Percentiles rank a stretch among this genome's conserved stretches.
Evolutionary conservation across 1,139 yeast species (phyloP).

Genomic region (Wickerhamomyces sp.): DNA sequence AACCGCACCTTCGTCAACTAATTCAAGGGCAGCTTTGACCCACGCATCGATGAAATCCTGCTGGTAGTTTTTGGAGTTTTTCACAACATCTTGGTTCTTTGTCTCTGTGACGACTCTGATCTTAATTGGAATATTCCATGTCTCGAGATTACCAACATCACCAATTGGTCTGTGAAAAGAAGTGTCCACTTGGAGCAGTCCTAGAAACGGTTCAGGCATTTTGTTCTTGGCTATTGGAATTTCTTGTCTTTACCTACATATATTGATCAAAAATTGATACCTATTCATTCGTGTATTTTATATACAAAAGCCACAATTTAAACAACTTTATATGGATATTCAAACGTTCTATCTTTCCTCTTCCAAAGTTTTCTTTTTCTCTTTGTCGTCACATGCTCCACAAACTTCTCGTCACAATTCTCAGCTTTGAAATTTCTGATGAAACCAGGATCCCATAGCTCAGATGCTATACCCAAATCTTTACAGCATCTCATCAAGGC

Average conservation of each 20-base stretch:
- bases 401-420: constrained; percentile 79
- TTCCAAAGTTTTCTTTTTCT: constrained; percentile 91
- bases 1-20: constrained; percentile 14
- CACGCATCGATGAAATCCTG: constrained; percentile 11
- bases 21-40: constrained; percentile 11
- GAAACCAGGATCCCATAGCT: constrained; percentile 93
- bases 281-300: not conserved
- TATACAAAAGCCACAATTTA: constrained; percentile 1
- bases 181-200: constrained; percentile 13
- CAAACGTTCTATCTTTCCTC: constrained; percentile 71
- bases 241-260: not conserved
- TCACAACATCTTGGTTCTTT: constrained; percentile 10
- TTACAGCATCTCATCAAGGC: constrained; percentile 98
- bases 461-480: constrained; percentile 94
- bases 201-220: constrained; percentile 10
- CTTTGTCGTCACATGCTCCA: constrained; percentile 76
- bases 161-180: constrained; percentile 14
- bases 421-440: constrained; percentile 74
- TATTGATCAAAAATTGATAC: no score
- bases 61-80: constrained; percentile 7
- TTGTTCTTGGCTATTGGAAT: not conserved
- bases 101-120: constrained; percentile 11
- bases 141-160: constrained; percentile 13
- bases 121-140: constrained; percentile 16
- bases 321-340: constrained; percentile 66